Conservation (phyloP, 2,329 filamentous ascomycete species). For the Pestalotiopsis sp. region DNA sequence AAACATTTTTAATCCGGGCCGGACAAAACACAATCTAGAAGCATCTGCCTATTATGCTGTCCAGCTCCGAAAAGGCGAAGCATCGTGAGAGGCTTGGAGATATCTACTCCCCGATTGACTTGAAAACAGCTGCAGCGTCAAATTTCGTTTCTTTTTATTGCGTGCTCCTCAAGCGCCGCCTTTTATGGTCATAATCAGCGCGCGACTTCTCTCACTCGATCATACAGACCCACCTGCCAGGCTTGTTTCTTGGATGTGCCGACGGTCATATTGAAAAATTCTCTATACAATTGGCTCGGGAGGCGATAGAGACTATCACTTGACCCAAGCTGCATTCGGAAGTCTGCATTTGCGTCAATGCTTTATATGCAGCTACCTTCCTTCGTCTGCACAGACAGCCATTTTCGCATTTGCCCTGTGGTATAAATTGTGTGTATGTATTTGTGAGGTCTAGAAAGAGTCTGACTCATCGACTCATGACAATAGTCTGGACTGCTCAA, state of each 20-base stretch:
- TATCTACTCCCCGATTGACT: too few relatives aligned
- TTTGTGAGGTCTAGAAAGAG: background rate
- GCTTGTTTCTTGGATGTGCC: background rate
- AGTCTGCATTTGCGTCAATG: conserved; percentile 43
- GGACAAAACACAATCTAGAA: too few relatives aligned
- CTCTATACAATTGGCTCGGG: background rate
- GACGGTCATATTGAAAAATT: background rate
- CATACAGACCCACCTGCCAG: background rate
- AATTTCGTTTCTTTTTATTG: background rate
- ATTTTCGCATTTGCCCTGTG: background rate
- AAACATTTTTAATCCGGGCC: too few relatives aligned
- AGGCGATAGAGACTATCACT: conserved; percentile 20
- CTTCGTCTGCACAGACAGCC: background rate
- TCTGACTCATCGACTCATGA: background rate
- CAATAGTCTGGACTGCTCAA: too few relatives aligned
- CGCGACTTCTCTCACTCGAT: background rate
- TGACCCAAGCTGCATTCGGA: conserved; percentile 19
- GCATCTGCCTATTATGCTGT: too few relatives aligned
- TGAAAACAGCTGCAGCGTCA: background rate
- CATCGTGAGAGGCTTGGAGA: too few relatives aligned
- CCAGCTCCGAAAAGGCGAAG: too few relatives aligned
- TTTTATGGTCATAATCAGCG: background rate
- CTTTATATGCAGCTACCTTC: conserved; percentile 35
- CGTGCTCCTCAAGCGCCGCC: background rate
- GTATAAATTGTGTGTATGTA: background rate